These are phyloP conservation scores for Taiozyma sp. DNA, from an alignment of 1,139 yeast species.

Conservation along the genomic window DNA sequence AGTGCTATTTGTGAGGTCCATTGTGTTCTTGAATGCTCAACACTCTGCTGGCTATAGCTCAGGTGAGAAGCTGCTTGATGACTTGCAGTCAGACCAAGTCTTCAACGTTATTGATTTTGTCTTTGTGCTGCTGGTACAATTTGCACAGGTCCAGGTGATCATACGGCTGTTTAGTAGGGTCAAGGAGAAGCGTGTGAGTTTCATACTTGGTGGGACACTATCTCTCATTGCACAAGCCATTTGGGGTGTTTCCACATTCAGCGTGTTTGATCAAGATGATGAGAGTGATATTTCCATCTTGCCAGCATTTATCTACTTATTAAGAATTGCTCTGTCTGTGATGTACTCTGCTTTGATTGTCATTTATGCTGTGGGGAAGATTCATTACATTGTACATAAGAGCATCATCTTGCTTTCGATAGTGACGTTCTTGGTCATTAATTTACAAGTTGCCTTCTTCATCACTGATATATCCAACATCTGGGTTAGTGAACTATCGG, in stretches of 20 bases:
- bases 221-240: slow-evolving; percentile 57
- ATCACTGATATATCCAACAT: slow-evolving; percentile 72
- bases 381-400: slow-evolving; percentile 50
- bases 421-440: slow-evolving; percentile 54
- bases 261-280: slow-evolving; percentile 25
- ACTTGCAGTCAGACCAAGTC: slow-evolving; percentile 42
- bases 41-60: slow-evolving; percentile 54
- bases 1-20: slow-evolving; percentile 44
- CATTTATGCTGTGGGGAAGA: slow-evolving; percentile 53
- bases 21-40: slow-evolving; percentile 41
- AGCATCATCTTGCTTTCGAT: slow-evolving; percentile 50
- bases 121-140: slow-evolving; percentile 54
- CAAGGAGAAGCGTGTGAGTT: slow-evolving; percentile 63
- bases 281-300: slow-evolving; percentile 53
- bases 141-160: slow-evolving; percentile 74
- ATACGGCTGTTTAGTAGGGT: slow-evolving; percentile 70
- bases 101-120: slow-evolving; percentile 62
- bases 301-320: slow-evolving; percentile 76
- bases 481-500: slow-evolving; percentile 70
- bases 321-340: slow-evolving; percentile 70
- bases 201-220: slow-evolving; percentile 56
- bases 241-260: slow-evolving; percentile 65
- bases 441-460: slow-evolving; percentile 69
- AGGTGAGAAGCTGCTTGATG: slow-evolving; percentile 44
- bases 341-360: slow-evolving; percentile 67